These are phyloP conservation scores for Fraxinus anomala DNA, from an alignment of 257 asterid genomes.

Conservation along the genomic window DNA sequence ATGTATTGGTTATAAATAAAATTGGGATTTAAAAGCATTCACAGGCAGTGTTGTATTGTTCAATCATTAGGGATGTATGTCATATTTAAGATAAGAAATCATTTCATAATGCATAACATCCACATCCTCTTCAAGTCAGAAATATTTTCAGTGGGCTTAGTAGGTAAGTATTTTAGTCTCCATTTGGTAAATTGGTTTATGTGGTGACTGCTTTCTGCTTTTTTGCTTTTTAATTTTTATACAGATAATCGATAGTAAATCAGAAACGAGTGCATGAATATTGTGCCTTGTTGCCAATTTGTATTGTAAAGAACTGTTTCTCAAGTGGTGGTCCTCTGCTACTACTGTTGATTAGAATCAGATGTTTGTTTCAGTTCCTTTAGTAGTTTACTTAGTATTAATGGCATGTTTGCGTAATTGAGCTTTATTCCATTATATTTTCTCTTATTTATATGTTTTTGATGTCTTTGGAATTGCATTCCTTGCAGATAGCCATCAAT, in stretches of 20 bases:
- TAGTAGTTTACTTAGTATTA: slow-evolving; percentile 9
- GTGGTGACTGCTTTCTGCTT: too few species aligned
- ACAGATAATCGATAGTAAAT: background rate
- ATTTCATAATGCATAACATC: background rate
- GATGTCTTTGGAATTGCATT: slow-evolving; percentile 21
- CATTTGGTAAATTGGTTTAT: background rate
- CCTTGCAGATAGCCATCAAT: slow-evolving; percentile 69
- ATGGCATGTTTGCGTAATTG: background rate
- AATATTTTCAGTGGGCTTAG: background rate
- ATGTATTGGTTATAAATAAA: too few species aligned
- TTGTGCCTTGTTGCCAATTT: background rate
- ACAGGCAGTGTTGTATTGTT: too few species aligned
- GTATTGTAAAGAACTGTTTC: background rate
- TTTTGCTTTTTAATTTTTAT: too few species aligned
- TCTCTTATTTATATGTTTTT: slow-evolving; percentile 9
- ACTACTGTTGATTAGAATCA: background rate
- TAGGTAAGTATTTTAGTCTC: background rate
- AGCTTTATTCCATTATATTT: background rate
- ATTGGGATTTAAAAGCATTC: too few species aligned
- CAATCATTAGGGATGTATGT: too few species aligned
- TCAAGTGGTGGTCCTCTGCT: background rate
- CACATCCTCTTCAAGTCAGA: background rate
- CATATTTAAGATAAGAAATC: too few species aligned
- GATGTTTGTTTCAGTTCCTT: background rate
- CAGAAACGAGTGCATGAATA: background rate